phyloP scores from a whole-genome alignment of 208 protist genomes.

The Novymonas esmeraldas region DNA sequence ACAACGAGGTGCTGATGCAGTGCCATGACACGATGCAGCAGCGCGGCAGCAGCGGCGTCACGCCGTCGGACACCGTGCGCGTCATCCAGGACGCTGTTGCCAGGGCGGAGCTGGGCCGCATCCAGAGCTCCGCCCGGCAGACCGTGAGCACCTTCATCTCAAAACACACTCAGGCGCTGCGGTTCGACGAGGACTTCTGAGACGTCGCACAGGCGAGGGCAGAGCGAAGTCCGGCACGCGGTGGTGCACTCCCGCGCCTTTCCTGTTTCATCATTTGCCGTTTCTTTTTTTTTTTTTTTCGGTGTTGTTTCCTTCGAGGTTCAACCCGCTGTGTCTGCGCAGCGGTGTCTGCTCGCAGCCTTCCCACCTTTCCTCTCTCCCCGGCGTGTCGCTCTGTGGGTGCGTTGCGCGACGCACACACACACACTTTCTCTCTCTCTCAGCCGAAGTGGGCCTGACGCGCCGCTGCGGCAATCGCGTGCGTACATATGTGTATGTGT shows the following conservation, averaged over 20 bases:
- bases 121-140: conserved; percentile 77
- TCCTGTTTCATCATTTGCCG: too few species aligned
- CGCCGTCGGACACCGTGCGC: conserved; percentile 10
- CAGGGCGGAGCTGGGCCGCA: conserved; percentile 53
- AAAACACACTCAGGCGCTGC: conserved; percentile 54
- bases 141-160: conserved; percentile 69
- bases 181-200: conserved; percentile 86
- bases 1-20: conserved; percentile 58
- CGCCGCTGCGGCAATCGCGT: too few species aligned
- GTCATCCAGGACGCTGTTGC: conserved; percentile 36
- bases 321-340: too few species aligned
- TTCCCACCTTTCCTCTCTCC: too few species aligned
- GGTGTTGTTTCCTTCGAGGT: too few species aligned
- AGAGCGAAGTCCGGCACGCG: background rate
- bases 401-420: too few species aligned
- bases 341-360: too few species aligned
- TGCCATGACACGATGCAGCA: conserved; percentile 27
- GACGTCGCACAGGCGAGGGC: background rate
- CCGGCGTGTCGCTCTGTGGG: too few species aligned
- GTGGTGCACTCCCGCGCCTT: background rate
- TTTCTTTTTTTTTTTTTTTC: too few species aligned
- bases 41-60: conserved; percentile 4
- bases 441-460: too few species aligned
- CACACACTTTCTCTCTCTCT: background rate
- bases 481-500: too few species aligned